phyloP scores from a whole-genome alignment of 441 rosid genomes.

The Adansonia grandidieri region DNA sequence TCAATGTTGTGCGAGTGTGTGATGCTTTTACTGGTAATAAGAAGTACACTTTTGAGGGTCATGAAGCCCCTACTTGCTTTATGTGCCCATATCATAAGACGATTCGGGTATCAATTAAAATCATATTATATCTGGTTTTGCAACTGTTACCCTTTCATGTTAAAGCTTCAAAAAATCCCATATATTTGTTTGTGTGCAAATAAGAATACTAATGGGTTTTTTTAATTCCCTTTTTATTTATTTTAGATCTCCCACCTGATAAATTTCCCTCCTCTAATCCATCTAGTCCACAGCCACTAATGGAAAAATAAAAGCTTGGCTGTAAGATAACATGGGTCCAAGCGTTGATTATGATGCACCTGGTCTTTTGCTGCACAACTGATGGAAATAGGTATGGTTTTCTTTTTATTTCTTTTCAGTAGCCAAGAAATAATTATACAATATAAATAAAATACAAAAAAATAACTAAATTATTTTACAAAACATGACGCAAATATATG shows the following conservation, averaged over 20 bases:
- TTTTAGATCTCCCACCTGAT: background rate
- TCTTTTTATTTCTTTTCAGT: background rate
- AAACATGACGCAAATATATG: too few species aligned
- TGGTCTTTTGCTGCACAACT: constrained; percentile 45
- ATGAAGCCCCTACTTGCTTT: constrained; percentile 44
- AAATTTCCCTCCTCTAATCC: constrained; percentile 33
- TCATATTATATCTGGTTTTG: background rate
- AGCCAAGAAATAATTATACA: too few species aligned
- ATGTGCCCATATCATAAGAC: constrained; percentile 61
- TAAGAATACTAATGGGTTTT: background rate
- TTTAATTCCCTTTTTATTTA: background rate
- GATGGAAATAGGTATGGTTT: constrained; percentile 45
- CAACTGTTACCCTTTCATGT: background rate
- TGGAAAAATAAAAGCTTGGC: constrained; percentile 57
- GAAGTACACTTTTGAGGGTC: constrained; percentile 40
- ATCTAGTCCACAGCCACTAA: constrained; percentile 50
- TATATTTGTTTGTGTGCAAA: background rate
- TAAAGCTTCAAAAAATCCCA: background rate
- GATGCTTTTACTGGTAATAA: constrained; percentile 57
- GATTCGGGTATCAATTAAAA: constrained; percentile 48
- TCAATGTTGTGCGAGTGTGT: constrained; percentile 50
- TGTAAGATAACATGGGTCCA: constrained; percentile 50
- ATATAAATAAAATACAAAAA: too few species aligned
- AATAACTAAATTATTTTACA: too few species aligned
- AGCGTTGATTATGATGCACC: constrained; percentile 54